Evolutionary conservation across 2,329 filamentous ascomycete genomes (phyloP).

Genomic region (Arthrobotrys entomopaga): DNA sequence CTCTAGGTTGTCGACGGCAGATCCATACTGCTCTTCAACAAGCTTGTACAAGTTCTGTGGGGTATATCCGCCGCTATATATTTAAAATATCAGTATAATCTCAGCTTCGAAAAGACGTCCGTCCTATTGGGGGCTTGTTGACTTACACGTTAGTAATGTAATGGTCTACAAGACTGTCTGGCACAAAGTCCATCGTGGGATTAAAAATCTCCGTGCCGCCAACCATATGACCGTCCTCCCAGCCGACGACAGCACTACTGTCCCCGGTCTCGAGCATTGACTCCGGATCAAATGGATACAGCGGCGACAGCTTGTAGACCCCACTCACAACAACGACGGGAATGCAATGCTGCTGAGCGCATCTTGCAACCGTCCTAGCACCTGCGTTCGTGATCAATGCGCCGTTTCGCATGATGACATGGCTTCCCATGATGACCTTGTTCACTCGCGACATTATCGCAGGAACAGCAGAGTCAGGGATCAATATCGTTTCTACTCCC

Average conservation of each 20-base stretch:
- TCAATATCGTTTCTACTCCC: slow-evolving; percentile 83
- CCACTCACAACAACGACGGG: slow-evolving; percentile 89
- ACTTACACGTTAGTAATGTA: slow-evolving; percentile 56
- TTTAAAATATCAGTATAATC: neutral
- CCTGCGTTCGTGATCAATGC: slow-evolving; percentile 85
- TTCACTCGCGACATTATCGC: slow-evolving; percentile 95
- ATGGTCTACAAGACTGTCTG: slow-evolving; percentile 45
- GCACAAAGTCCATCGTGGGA: slow-evolving; percentile 51
- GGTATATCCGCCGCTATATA: slow-evolving; percentile 45
- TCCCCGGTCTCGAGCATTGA: slow-evolving; percentile 84
- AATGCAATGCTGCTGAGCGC: slow-evolving; percentile 81
- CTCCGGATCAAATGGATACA: slow-evolving; percentile 84
- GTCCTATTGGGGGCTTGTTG: too few relatives aligned
- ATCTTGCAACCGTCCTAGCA: slow-evolving; percentile 82
- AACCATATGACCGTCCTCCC: slow-evolving; percentile 49
- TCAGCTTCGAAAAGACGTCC: neutral
- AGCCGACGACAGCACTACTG: slow-evolving; percentile 47
- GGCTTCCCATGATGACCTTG: slow-evolving; percentile 91
- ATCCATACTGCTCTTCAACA: slow-evolving; percentile 52
- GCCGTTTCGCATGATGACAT: slow-evolving; percentile 87
- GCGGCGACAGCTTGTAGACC: slow-evolving; percentile 91
- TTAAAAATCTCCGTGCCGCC: slow-evolving; percentile 46
- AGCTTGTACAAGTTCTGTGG: slow-evolving; percentile 52
- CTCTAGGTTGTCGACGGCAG: slow-evolving; percentile 28
- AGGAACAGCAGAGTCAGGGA: slow-evolving; percentile 86